Percentiles rank a stretch among this genome's conserved stretches.
phyloP scores from a whole-genome alignment of 2,329 filamentous ascomycete genomes.

The Calonectria hongkongensis region DNA sequence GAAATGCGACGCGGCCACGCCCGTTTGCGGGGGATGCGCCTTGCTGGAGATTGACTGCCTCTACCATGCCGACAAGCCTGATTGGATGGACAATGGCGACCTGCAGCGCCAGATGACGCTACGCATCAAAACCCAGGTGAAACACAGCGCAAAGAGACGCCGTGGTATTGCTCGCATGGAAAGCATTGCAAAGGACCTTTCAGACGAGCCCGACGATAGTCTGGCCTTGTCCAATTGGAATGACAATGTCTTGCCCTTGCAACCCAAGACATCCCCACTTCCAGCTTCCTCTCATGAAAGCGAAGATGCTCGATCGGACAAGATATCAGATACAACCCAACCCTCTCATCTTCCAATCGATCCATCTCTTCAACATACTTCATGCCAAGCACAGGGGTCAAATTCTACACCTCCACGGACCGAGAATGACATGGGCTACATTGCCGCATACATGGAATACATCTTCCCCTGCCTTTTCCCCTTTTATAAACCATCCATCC shows the following conservation, averaged over 20 bases:
- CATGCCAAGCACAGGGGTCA: background rate
- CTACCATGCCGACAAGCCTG: conserved; percentile 65
- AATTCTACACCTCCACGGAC: background rate
- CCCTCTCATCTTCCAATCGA: background rate
- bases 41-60: conserved; percentile 69
- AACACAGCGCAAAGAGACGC: conserved; percentile 49
- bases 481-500: conserved; percentile 70
- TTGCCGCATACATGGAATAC: conserved; percentile 56
- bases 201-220: background rate
- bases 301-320: background rate
- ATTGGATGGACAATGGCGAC: conserved; percentile 66
- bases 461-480: conserved; percentile 73
- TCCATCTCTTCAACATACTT: background rate
- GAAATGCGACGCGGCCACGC: conserved; percentile 69
- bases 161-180: conserved; percentile 57
- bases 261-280: background rate
- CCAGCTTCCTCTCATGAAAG: background rate
- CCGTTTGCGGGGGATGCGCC: conserved; percentile 66
- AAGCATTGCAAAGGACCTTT: conserved; percentile 31
- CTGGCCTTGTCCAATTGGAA: background rate
- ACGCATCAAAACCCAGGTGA: conserved; percentile 51
- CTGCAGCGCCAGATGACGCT: conserved; percentile 48
- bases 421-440: conserved; percentile 34
- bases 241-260: background rate
- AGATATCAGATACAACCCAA: background rate